A percentile compares a stretch with the other conserved stretches of the same genome.
Evolutionary conservation across 495 filamentous ascomycete genomes (phyloP).

Genomic region (Penicillium pancosmium): DNA sequence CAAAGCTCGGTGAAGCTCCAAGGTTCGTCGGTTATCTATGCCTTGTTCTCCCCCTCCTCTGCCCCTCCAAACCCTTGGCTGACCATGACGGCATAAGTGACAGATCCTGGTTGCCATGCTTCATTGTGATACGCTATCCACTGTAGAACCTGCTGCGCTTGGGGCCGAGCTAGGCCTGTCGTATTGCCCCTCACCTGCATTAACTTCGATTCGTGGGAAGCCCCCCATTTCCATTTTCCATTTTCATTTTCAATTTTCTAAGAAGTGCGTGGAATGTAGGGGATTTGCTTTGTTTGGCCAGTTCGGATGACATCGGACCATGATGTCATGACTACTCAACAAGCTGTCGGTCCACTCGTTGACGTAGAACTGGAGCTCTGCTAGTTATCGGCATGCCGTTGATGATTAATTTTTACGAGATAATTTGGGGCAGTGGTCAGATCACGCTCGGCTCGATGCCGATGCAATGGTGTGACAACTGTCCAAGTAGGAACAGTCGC

Average conservation of each 20-base stretch:
- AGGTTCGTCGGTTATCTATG: conserved; percentile 5
- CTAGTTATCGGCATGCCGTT: neutral
- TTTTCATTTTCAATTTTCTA: neutral
- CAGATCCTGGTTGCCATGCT: neutral
- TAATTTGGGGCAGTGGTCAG: neutral
- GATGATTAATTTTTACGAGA: neutral
- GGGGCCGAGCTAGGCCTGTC: conserved; percentile 1
- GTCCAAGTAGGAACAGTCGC: neutral
- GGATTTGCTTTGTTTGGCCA: neutral
- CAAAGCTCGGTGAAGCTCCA: neutral
- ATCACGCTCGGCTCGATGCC: neutral
- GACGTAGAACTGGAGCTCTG: neutral
- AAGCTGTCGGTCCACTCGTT: neutral
- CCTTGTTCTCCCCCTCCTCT: conserved; percentile 6
- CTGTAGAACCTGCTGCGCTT: neutral
- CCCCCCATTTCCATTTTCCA: neutral
- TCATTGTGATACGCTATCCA: conserved; percentile 6
- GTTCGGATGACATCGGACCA: conserved; percentile 3
- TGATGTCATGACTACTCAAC: conserved; percentile 9
- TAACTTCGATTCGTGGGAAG: neutral
- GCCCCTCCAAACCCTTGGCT: conserved; percentile 5
- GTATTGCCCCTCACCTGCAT: conserved; percentile 1
- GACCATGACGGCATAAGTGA: conserved; percentile 3
- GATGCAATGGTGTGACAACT: neutral
- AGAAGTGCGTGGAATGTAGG: neutral